Percentiles rank a stretch among this genome's conserved stretches.
phyloP scores from a whole-genome alignment of 2,329 filamentous ascomycete species.

The Fusarium solani-melongenae region DNA sequence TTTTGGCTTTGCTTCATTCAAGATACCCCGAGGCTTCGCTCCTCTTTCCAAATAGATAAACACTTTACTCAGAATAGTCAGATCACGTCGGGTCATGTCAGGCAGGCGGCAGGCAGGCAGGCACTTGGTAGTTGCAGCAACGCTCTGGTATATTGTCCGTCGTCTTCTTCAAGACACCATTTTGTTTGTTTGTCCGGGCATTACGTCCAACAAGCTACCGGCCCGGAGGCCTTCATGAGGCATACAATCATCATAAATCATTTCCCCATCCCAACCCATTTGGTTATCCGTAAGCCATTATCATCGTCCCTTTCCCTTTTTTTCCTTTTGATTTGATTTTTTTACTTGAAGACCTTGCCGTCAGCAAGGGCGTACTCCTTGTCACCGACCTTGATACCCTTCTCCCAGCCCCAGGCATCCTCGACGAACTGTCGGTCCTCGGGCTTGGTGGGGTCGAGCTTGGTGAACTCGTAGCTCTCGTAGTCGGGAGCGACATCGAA shows the following conservation, averaged over 20 bases:
- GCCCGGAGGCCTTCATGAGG: conserved; percentile 38
- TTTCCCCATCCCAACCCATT: conserved; percentile 42
- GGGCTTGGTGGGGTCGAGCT: conserved; percentile 89
- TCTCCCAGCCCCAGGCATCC: conserved; percentile 92
- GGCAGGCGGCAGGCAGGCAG: background rate
- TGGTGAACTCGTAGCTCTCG: conserved; percentile 96
- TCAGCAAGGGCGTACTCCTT: conserved; percentile 91
- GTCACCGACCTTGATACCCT: conserved; percentile 80
- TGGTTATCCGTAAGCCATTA: conserved; percentile 49
- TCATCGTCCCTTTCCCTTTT: conserved; percentile 42
- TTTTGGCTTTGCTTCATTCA: conserved; percentile 5
- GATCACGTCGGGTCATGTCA: background rate
- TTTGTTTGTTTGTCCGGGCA: conserved; percentile 25
- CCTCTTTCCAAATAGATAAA: conserved; percentile 16
- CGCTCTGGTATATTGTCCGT: conserved; percentile 34
- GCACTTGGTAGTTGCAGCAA: conserved; percentile 12
- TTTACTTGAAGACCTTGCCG: conserved; percentile 99
- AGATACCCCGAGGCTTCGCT: conserved; percentile 31
- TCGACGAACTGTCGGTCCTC: conserved; percentile 90
- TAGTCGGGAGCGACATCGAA: conserved; percentile 98
- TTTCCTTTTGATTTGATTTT: conserved; percentile 32
- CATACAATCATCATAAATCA: conserved; percentile 44
- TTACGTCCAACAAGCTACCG: conserved; percentile 36
- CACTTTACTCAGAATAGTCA: background rate
- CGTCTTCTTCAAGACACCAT: conserved; percentile 26